Base-by-base conservation (phyloP, 441 rosid species). In the Mallotus japonicus region DNA sequence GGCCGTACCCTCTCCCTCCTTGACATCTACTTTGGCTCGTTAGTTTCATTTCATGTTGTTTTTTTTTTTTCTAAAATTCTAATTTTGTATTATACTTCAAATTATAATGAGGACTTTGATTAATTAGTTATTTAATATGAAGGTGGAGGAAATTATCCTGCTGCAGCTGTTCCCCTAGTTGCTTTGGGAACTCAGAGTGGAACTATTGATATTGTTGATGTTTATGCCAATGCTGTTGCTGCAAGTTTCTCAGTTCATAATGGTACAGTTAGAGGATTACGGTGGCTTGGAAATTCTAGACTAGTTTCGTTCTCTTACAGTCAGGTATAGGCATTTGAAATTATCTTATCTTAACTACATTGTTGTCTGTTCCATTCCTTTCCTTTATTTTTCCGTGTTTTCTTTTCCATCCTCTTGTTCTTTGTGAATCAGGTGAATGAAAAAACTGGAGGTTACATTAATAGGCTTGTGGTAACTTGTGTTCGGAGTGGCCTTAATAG, bases 221-320 rank as follows among this genome's bases (percentile, higher is more conserved):
- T 95, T 76, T 90, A 92, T 75, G 93, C 99, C 72, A 92, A 93
- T 85, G 95, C 99, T 75, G 90, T 95, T 77, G 87, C 99, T 5
- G 88, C 90, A 13, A 91, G 97, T 82, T 89, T 92, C 83, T 84
- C 89, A 6, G 99, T 87, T 82, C 99, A 93, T 82, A 84, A 70
- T 78, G 80, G 90, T 66, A 83, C 84, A 50, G 95, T 95, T 76
- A 87, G 96, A 84, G 98, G 99, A 70, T 86, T 95, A 78, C 86
- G 99, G 28, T 95, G 97, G 97, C 98, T 95, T 79, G 99, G 98
- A 74, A 95, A 95, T 83, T 91, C 97, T 77, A 89, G 98, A 85
- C 78, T 95, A 73, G 98, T 95, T 81, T 95, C 98, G 67, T 93
- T 89, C 89, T 95, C 99, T 56, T 89, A 87, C 82, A 93, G 71